Percentiles rank a stretch among this genome's conserved stretches.
phyloP scores from a whole-genome alignment of 2,329 filamentous ascomycete species.

The Fusarium armeniacum region DNA sequence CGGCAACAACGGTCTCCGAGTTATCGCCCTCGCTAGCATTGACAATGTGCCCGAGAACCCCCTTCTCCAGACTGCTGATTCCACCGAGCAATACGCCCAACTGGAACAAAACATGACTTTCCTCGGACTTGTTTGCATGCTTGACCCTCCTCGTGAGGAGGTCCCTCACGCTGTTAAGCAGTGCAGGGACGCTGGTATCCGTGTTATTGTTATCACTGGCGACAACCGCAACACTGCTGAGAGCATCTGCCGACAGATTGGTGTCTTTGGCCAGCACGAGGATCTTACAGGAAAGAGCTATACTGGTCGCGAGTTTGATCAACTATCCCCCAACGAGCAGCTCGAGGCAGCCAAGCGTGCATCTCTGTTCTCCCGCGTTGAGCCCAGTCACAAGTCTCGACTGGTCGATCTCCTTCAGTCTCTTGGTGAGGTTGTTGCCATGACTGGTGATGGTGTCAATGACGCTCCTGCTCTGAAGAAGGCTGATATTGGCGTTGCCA shows the following conservation, averaged over 20 bases:
- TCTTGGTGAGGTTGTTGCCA: conserved; percentile 93
- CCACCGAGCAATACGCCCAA: conserved; percentile 84
- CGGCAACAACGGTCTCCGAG: conserved; percentile 90
- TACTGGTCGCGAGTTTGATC: conserved; percentile 95
- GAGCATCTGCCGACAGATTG: conserved; percentile 97
- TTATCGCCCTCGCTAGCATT: conserved; percentile 91
- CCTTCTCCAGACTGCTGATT: conserved; percentile 80
- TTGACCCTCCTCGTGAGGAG: conserved; percentile 95
- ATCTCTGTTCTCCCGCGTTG: conserved; percentile 94
- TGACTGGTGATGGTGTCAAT: conserved; percentile 99
- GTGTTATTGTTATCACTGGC: conserved; percentile 97
- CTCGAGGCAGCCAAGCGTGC: conserved; percentile 86
- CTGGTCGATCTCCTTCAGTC: conserved; percentile 96
- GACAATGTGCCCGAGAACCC: conserved; percentile 80
- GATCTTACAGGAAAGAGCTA: conserved; percentile 92
- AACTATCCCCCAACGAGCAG: conserved; percentile 82
- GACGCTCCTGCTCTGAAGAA: conserved; percentile 98
- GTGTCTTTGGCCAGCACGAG: conserved; percentile 86
- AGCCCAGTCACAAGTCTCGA: conserved; percentile 97
- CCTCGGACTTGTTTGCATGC: conserved; percentile 93
- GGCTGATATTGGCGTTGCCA: conserved; percentile 97
- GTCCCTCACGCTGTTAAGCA: conserved; percentile 87
- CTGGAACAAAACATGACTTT: conserved; percentile 96
- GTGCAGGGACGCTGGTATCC: conserved; percentile 93
- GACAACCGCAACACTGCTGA: conserved; percentile 98